phyloP scores from a whole-genome alignment of 768 basidiomycete species.

The Suillus brevipes region DNA sequence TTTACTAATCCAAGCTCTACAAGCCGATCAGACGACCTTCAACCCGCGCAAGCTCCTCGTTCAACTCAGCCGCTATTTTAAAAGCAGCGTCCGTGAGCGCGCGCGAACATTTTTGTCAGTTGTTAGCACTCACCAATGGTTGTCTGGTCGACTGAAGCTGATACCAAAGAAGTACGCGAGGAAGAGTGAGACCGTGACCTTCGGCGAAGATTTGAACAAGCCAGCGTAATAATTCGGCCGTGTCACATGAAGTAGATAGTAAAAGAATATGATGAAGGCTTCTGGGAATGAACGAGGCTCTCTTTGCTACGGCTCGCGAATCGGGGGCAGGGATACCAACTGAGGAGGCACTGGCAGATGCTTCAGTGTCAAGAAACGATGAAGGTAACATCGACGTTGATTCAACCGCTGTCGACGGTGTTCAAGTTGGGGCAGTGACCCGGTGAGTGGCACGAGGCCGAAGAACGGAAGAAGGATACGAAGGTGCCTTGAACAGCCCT shows the following conservation, averaged over 20 bases:
- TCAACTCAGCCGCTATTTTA: constrained; percentile 54
- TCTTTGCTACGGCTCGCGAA: constrained; percentile 52
- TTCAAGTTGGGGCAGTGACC: constrained; percentile 61
- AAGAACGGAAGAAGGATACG: constrained; percentile 53
- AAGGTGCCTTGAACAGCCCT: constrained; percentile 72
- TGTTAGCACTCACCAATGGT: too few species aligned
- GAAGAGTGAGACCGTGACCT: too few species aligned
- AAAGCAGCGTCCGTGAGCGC: too few species aligned
- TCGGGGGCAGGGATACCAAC: constrained; percentile 41
- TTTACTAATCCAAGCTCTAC: constrained; percentile 45
- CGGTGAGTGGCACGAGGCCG: constrained; percentile 62
- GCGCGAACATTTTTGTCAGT: too few species aligned
- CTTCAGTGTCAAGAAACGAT: constrained; percentile 62
- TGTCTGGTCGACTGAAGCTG: too few species aligned
- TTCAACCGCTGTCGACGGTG: constrained; percentile 69
- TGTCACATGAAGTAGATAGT: too few species aligned
- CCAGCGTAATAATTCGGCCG: too few species aligned
- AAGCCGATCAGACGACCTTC: constrained; percentile 36
- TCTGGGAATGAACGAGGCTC: too few species aligned
- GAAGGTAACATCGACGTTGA: constrained; percentile 47
- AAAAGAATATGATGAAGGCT: too few species aligned
- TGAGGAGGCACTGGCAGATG: constrained; percentile 43
- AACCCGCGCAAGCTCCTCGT: constrained; percentile 63
- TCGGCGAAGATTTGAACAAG: too few species aligned
- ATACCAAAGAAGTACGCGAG: too few species aligned